Conservation (phyloP, 2,329 filamentous ascomycete species). For the Fusarium zealandicum region DNA sequence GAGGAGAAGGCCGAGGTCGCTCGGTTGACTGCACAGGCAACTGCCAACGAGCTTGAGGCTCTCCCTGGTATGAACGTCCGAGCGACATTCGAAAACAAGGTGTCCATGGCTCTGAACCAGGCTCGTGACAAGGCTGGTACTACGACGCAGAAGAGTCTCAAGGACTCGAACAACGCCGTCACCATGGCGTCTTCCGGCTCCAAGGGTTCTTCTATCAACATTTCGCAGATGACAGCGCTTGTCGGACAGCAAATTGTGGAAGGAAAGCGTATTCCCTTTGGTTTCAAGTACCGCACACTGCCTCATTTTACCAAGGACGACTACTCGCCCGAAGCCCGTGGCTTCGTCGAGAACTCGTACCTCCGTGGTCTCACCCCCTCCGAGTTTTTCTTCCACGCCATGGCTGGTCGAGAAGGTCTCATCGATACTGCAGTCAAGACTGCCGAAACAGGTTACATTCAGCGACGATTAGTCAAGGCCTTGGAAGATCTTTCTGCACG, state of each 20-base stretch:
- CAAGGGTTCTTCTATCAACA: conserved; percentile 99
- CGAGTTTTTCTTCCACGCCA: conserved; percentile 99
- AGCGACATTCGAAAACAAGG: conserved; percentile 97
- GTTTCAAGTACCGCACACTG: conserved; percentile 96
- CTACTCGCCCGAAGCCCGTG: conserved; percentile 94
- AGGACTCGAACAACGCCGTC: conserved; percentile 95
- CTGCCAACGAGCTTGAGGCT: conserved; percentile 87
- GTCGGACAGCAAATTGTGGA: conserved; percentile 98
- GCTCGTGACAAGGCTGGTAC: conserved; percentile 97
- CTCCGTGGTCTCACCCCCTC: conserved; percentile 92
- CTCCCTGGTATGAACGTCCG: conserved; percentile 97
- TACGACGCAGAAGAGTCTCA: conserved; percentile 87
- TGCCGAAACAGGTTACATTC: conserved; percentile 98
- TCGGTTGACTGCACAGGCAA: conserved; percentile 77
- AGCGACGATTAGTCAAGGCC: conserved; percentile 96
- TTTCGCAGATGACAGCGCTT: conserved; percentile 98
- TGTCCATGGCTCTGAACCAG: conserved; percentile 90
- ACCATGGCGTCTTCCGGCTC: conserved; percentile 97
- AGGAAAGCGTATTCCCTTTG: conserved; percentile 98
- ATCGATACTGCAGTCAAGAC: conserved; percentile 99
- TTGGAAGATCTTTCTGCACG: conserved; percentile 97
- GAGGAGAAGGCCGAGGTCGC: conserved; percentile 83
- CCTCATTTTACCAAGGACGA: conserved; percentile 99
- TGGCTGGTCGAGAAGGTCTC: conserved; percentile 99
- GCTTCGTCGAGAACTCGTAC: conserved; percentile 99